Base-by-base conservation (phyloP, 768 basidiomycete species). In the Tephrocybe sp. region DNA sequence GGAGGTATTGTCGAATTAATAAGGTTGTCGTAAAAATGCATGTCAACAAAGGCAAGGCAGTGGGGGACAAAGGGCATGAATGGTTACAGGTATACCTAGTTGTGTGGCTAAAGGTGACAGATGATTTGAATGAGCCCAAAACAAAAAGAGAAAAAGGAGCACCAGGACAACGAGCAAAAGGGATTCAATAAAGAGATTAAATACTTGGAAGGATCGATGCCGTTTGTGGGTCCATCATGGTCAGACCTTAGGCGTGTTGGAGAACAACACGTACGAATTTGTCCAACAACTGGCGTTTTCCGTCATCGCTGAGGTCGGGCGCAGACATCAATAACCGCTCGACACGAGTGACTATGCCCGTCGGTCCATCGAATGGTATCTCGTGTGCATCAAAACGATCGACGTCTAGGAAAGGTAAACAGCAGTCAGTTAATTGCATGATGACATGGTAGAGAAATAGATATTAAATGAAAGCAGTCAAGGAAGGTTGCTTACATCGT, bases 331-430 rank as follows among this genome's bases (percentile, higher is more conserved):
- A 73, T 32, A 91, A 72, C 39, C 75, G 73, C 59, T 83, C 80
- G 5, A 88, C 83, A 37, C 78, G 80, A 23, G 74, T 62, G n/a
- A 89, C 72, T 36, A 91, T 81, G 18, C 89, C 89, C 26, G 71
- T 74, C 10, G 86, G 80, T 14, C 88, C 88, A 51, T 90, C 86
- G 44, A 90, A 82, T 3, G 86, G 84, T 41, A 91, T 90, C 37
- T 80, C 73, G 54, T 85, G 80, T 17, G 83, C 84, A 63, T 90
- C 88, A 60, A 86, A 90, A 53, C 81, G 81, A 62, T 83, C 82
- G 14, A 90, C 84, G 68, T 87, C 88, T 90, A 55, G 6, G 39
- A 51, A 44, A 39, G 15, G 26, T 57, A 50, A 51, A 57, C 59
- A 47, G 45, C 42, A 45, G 37, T 48, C 46, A 40, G 20, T n/a